Conservation (phyloP, 257 asterid genomes). For the Voacanga thouarsii region DNA sequence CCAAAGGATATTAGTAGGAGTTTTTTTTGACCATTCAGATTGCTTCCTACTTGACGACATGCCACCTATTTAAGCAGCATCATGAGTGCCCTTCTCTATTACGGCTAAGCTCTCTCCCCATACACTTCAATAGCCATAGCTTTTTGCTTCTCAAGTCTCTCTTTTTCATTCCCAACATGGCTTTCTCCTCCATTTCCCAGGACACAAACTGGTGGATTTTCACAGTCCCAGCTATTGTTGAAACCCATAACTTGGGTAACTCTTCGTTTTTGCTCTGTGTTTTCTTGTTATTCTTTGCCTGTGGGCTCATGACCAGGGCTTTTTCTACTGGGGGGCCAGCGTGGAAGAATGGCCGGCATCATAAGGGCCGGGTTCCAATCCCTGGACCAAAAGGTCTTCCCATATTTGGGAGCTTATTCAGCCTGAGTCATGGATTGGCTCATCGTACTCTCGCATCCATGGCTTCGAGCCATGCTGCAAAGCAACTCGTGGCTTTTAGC, state of each 20-base stretch:
- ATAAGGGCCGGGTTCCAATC: slow-evolving; percentile 36
- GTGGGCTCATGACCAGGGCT: slow-evolving; percentile 47
- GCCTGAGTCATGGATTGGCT: slow-evolving; percentile 60
- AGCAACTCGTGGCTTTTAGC: slow-evolving; percentile 54
- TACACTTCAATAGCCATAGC: neutral
- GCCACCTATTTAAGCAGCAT: slow-evolving; percentile 40
- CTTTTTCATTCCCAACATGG: slow-evolving; percentile 28
- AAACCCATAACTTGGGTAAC: slow-evolving; percentile 26
- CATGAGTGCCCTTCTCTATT: slow-evolving; percentile 1
- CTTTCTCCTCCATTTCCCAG: slow-evolving; percentile 26
- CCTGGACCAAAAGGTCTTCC: slow-evolving; percentile 62
- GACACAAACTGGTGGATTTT: slow-evolving; percentile 41
- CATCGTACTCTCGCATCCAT: slow-evolving; percentile 49
- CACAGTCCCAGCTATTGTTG: slow-evolving; percentile 41
- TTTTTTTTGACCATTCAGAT: slow-evolving; percentile 7
- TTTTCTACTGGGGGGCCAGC: slow-evolving; percentile 41
- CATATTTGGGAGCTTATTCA: slow-evolving; percentile 52
- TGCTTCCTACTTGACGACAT: slow-evolving; percentile 24
- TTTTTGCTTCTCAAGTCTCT: neutral
- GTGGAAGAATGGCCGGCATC: slow-evolving; percentile 43
- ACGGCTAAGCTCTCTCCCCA: neutral
- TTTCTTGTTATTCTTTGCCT: slow-evolving; percentile 6
- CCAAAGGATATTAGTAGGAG: neutral
- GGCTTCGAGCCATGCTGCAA: slow-evolving; percentile 34
- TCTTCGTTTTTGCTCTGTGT: slow-evolving; percentile 11